Conservation (phyloP, 176 grass and related monocot genomes). For the Phoenix dactylifera region DNA sequence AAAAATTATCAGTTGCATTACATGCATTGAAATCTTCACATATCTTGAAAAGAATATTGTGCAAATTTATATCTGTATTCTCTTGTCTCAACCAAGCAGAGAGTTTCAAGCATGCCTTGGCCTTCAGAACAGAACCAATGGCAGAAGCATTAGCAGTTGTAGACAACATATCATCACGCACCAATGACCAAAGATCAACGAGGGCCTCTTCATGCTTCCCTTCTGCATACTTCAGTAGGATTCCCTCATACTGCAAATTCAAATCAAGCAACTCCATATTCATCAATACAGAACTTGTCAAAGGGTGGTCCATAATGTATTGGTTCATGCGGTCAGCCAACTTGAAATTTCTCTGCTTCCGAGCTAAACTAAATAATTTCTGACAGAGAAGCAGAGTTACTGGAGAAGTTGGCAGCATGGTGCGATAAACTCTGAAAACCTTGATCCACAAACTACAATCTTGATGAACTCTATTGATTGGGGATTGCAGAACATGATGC, state of each 20-base stretch:
- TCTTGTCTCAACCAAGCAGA: slow-evolving; percentile 64
- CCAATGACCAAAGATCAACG: slow-evolving; percentile 65
- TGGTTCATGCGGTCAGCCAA: slow-evolving; percentile 74
- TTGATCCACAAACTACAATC: slow-evolving; percentile 93
- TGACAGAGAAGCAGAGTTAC: slow-evolving; percentile 62
- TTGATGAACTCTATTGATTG: slow-evolving; percentile 49
- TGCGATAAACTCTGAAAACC: slow-evolving; percentile 68
- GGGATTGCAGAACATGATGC: slow-evolving; percentile 42
- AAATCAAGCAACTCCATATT: slow-evolving; percentile 59
- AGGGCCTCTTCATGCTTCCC: slow-evolving; percentile 66
- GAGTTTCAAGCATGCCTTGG: slow-evolving; percentile 93
- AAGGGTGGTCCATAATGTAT: slow-evolving; percentile 59
- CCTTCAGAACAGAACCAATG: slow-evolving; percentile 39
- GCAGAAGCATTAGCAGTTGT: slow-evolving; percentile 34
- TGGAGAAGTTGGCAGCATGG: slow-evolving; percentile 53
- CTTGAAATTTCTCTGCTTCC: slow-evolving; percentile 82
- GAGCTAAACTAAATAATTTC: slow-evolving; percentile 68
- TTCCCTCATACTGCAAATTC: slow-evolving; percentile 70
- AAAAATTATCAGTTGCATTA: slow-evolving; percentile 19
- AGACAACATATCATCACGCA: slow-evolving; percentile 43
- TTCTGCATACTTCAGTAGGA: slow-evolving; percentile 69
- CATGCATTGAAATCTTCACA: slow-evolving; percentile 41
- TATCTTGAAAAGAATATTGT: slow-evolving; percentile 46
- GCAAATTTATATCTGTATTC: slow-evolving; percentile 32
- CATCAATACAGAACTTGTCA: slow-evolving; percentile 32